These are phyloP conservation scores for Borealophlyctis nickersoniae DNA, from an alignment of 192 early-diverging fungal genomes.

Conservation along the genomic window DNA sequence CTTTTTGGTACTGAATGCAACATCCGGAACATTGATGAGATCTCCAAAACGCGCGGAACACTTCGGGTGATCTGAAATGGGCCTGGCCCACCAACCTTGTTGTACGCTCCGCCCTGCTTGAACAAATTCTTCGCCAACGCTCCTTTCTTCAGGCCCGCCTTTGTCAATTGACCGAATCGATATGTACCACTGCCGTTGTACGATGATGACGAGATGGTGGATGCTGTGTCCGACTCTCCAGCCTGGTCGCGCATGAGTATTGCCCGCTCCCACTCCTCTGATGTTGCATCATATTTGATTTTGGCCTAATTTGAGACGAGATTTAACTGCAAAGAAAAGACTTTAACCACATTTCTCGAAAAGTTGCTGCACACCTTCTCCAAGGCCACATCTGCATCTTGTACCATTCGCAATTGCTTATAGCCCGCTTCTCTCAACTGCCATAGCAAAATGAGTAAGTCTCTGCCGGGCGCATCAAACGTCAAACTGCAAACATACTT, in stretches of 20 bases:
- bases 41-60: no score
- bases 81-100: no score
- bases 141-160: constrained; percentile 34
- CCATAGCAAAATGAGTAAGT: neutral
- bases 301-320: constrained; percentile 49
- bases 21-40: constrained; percentile 6
- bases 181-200: constrained; percentile 4
- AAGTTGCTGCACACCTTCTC: constrained; percentile 66
- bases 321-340: constrained; percentile 2
- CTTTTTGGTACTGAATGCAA: constrained; percentile 56
- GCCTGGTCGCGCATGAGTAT: constrained; percentile 28
- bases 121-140: constrained; percentile 44
- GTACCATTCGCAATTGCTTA: constrained; percentile 69
- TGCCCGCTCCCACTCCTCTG: constrained; percentile 83
- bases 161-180: no score
- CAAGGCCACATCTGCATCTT: constrained; percentile 71
- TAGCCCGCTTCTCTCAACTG: constrained; percentile 79
- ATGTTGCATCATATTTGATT: constrained; percentile 72
- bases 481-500: constrained; percentile 43
- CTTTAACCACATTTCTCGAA: neutral
- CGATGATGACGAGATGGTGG: neutral
- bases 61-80: no score
- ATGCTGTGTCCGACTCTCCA: neutral
- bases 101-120: neutral
- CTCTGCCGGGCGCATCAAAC: neutral